phyloP scores from a whole-genome alignment of 441 rosid genomes.

The Adansonia grandidieri region DNA sequence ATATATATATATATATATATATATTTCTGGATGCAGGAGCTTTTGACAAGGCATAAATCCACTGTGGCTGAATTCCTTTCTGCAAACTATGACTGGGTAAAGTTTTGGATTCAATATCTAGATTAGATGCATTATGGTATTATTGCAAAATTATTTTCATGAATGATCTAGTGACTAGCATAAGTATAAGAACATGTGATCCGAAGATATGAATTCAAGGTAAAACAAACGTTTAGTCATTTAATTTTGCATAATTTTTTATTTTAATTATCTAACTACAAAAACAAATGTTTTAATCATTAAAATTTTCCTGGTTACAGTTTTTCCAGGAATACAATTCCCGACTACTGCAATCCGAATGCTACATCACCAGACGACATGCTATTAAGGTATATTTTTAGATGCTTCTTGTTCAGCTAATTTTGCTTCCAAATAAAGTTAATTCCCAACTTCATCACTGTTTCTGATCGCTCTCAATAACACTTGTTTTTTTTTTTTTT shows the following conservation, averaged over 20 bases:
- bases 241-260: no score
- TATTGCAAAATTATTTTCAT: not conserved
- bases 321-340: conserved; percentile 74
- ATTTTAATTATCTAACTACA: no score
- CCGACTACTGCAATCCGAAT: conserved; percentile 57
- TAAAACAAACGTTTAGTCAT: no score
- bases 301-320: conserved; percentile 35
- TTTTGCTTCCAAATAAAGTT: not conserved
- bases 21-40: conserved; percentile 51
- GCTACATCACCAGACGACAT: conserved; percentile 74
- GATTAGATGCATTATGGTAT: not conserved
- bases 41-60: conserved; percentile 81
- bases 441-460: not conserved
- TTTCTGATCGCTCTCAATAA: not conserved
- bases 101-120: conserved; percentile 23
- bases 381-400: conserved; percentile 58
- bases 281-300: no score
- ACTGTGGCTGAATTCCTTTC: conserved; percentile 76
- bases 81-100: conserved; percentile 68
- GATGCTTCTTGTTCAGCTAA: not conserved
- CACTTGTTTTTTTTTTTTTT: not conserved
- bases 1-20: not conserved
- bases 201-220: not conserved
- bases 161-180: not conserved
- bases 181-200: not conserved